Conservation (phyloP, 2,329 filamentous ascomycete species). For the Hawksworthiomyces lignivorus region DNA sequence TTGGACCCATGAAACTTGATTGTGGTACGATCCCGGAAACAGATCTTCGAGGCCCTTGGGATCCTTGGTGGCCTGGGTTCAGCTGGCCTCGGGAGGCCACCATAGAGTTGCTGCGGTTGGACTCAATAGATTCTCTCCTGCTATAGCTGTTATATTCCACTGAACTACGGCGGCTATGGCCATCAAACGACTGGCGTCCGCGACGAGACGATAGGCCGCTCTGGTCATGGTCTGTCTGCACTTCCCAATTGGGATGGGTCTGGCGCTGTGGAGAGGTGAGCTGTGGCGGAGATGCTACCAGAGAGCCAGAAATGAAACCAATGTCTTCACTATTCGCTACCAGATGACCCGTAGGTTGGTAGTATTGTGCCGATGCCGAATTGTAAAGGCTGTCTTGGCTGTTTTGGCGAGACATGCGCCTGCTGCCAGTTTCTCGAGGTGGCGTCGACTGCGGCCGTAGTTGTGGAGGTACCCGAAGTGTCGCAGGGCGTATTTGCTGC, state of each 20-base stretch:
- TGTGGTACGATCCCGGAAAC: background rate
- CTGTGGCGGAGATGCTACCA: constrained; percentile 4
- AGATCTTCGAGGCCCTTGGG: background rate
- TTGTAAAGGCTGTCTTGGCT: constrained; percentile 25
- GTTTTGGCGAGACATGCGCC: constrained; percentile 19
- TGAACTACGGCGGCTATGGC: background rate
- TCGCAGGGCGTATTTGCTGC: constrained; percentile 25
- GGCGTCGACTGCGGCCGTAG: constrained; percentile 30
- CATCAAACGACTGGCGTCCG: constrained; percentile 20
- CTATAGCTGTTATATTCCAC: background rate
- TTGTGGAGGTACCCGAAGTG: constrained; percentile 26
- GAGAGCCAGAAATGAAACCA: background rate
- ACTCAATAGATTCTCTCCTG: background rate
- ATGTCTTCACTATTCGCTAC: background rate
- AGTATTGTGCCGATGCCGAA: background rate
- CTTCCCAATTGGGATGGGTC: constrained; percentile 19
- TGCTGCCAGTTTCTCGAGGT: constrained; percentile 10
- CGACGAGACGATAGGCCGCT: constrained; percentile 10
- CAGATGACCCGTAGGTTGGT: background rate
- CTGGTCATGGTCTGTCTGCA: constrained; percentile 20
- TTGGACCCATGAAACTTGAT: background rate
- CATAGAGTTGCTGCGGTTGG: constrained; percentile 26
- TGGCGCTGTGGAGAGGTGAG: background rate
- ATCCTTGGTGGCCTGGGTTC: background rate
- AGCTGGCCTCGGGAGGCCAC: constrained; percentile 18